Evolutionary conservation across 768 basidiomycete species (phyloP), one percentile per base, ranked within the genome.

Genomic region (Mrakia hoshinonis): DNA sequence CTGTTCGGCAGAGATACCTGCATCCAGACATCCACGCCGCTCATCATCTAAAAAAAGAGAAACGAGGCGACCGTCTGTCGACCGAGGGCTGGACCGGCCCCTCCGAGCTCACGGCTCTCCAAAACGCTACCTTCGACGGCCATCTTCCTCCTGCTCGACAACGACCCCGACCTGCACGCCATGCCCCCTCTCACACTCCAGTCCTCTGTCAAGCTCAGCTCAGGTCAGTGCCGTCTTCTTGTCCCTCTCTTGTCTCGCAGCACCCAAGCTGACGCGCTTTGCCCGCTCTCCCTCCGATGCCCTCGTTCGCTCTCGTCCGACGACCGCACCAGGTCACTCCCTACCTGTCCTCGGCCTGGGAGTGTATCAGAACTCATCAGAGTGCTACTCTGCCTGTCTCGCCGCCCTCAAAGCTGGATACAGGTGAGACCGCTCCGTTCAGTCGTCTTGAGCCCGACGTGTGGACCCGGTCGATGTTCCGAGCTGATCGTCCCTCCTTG

Each of bases 311-410:
- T n/a, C n/a, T n/a, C n/a, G n/a, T n/a, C n/a, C n/a, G n/a, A n/a
- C n/a, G n/a, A n/a, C n/a, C n/a, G n/a, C n/a, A 15, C 24, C 72
- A 73, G 72, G 72, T 24, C 31, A 67, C 43, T 31, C 55, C 9
- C 52, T 73, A 10, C 72, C 72, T 22, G 29, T 49, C 20, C 58
- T 73, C n/a, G 72, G 72, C n/a, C 46, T 73, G 3, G 72, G 72
- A 26, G 66, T 68, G 24, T 73, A 73, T 31, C 66, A 68, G 29
- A 68, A 62, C 22, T n/a, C 54, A 39, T 7, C 36, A 31, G 67
- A 71, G 15, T 71, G 70, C 54, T 15, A 66, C 54, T n/a, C n/a
- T 13, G 55, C 67, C 7, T 73, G 72, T 51, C 1, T 62, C 2
- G 36, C 47, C 6, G 66, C 72, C 0, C 61, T 73, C 38, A 60